Evolutionary conservation across 495 filamentous ascomycete species (phyloP), one percentile per base, ranked within the genome.

Genomic region (Parathielavia appendiculata): DNA sequence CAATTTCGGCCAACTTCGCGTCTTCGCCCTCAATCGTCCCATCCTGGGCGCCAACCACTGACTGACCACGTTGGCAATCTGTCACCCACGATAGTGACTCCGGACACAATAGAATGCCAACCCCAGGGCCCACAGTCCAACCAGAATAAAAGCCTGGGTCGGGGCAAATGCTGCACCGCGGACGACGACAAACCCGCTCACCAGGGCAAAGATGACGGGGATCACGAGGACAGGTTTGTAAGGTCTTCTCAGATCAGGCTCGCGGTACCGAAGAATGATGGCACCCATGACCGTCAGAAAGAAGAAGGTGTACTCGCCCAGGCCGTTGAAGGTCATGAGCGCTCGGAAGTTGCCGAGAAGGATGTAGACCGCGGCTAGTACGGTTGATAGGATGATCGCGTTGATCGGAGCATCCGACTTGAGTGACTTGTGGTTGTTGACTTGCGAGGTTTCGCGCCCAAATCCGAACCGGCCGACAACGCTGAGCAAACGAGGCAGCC

Each of bases 241-340:
- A 6, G 80, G 80, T 10, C 80, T 59, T 3, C 59, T 60, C 0
- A 82, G 63, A 0, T 58, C 54, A 0, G 79, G 80, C 59, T 83
- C 76, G 22, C 76, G 71, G 57, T 69, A 78, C 30, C 81, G 69
- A 32, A 84, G 65, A 8, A 80, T 59, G 13, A 84, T 70, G 13
- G 73, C 75, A 1, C 79, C 81, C 2, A 82, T 56, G 5, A 82
- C 78, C 3, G 79, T 81, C 7, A 84, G 66, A 60, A 82, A 81
- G 71, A 83, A 84, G 66, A 84, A 82, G 0, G 76, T 71, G 57
- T 80, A 83, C 63, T 83, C 81, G 12, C 74, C 79, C 4, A 83
- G 65, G 0, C 81, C 81, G 58, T 80, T 81, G 64, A 83, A 80
- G 4, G 79, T 83, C 9, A 84, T 63, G 3, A 84, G 70, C 1